These are phyloP conservation scores for Chlamydomonas reinhardtii DNA, from an alignment of 163 green algal genomes.

Conservation along the genomic window DNA sequence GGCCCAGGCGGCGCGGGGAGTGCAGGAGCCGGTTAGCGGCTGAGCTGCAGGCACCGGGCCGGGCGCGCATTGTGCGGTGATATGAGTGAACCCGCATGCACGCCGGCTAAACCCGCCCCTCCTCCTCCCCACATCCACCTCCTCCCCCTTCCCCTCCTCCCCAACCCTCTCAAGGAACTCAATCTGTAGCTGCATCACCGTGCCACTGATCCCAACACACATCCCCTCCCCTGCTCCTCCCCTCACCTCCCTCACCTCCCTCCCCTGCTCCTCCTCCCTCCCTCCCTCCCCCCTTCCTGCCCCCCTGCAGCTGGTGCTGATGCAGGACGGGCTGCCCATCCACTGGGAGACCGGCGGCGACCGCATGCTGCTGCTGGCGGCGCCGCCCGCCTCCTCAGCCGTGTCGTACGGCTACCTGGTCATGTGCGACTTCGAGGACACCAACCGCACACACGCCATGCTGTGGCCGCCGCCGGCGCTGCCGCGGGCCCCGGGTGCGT, in stretches of 20 bases:
- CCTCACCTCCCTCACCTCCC: no score
- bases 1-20: no score
- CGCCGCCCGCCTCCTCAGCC: background rate
- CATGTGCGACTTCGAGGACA: conserved; percentile 25
- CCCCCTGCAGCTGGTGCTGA: conserved; percentile 27
- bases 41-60: no score
- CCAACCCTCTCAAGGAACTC: no score
- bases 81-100: no score
- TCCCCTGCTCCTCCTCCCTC: background rate
- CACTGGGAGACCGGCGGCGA: conserved; percentile 41
- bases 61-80: no score
- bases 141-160: no score
- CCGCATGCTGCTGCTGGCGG: conserved; percentile 25
- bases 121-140: no score
- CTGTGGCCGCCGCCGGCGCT: conserved; percentile 30
- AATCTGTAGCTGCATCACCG: no score
- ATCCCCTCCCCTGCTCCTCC: background rate
- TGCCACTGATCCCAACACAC: no score
- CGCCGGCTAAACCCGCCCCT: no score
- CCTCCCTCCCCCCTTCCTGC: background rate
- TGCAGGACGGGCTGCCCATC: conserved; percentile 37
- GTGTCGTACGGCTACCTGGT: conserved; percentile 19
- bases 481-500: conserved; percentile 6
- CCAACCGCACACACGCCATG: background rate
- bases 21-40: no score